Conservation (phyloP, 2,329 filamentous ascomycete species). For the Elsinoe necatrix region DNA sequence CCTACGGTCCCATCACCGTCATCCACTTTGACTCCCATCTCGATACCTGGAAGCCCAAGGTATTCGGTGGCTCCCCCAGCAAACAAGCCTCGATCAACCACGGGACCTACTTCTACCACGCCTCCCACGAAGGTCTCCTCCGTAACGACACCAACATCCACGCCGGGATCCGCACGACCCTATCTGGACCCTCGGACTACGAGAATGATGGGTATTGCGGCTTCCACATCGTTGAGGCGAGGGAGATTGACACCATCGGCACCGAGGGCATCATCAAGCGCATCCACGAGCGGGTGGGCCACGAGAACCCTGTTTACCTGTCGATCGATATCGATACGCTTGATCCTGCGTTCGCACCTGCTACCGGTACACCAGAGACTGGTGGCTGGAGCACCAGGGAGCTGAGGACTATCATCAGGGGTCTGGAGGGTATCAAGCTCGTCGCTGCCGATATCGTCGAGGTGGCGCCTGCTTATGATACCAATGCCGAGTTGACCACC, state of each 20-base stretch:
- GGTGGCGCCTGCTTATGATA: constrained; percentile 64
- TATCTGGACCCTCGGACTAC: constrained; percentile 71
- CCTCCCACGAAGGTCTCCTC: constrained; percentile 66
- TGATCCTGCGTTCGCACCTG: constrained; percentile 72
- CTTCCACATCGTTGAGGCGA: constrained; percentile 71
- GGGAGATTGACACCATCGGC: constrained; percentile 61
- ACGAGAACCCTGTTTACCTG: constrained; percentile 66
- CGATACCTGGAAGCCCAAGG: constrained; percentile 68
- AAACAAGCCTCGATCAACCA: constrained; percentile 73
- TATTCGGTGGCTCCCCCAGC: constrained; percentile 73
- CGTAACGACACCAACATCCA: constrained; percentile 80
- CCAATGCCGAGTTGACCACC: constrained; percentile 63
- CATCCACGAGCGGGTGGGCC: constrained; percentile 62
- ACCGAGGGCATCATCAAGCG: constrained; percentile 68
- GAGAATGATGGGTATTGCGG: constrained; percentile 80
- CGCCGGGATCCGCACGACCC: constrained; percentile 74
- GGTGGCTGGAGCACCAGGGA: constrained; percentile 69
- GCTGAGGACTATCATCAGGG: constrained; percentile 61
- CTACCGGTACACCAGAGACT: constrained; percentile 67
- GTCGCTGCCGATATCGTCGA: constrained; percentile 66
- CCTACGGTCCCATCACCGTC: constrained; percentile 59
- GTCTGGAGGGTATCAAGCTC: constrained; percentile 59
- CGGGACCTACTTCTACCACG: constrained; percentile 84
- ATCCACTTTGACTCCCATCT: constrained; percentile 57
- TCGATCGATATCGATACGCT: constrained; percentile 83